Conservation (phyloP, 192 early-diverging fungal genomes). For the Coemansia sp. region DNA sequence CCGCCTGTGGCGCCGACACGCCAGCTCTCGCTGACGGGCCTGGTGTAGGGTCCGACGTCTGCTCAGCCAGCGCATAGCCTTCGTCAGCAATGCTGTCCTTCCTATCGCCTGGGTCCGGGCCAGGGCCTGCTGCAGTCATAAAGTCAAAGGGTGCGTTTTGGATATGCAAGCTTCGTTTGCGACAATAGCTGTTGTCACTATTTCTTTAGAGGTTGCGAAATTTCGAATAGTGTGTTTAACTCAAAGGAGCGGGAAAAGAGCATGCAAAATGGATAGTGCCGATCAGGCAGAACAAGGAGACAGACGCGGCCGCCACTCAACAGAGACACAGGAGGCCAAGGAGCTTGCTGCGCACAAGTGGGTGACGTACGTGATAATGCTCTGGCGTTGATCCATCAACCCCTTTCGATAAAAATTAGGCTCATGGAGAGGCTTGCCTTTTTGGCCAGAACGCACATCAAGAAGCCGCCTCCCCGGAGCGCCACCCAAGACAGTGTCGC, state of each 20-base stretch:
- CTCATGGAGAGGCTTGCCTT: not conserved
- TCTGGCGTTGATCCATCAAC: not conserved
- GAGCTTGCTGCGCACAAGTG: not conserved
- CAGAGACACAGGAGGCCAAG: not conserved
- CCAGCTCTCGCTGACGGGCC: not conserved
- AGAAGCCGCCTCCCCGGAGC: conserved; percentile 1
- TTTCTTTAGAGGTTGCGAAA: not conserved
- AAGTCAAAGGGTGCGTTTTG: not conserved
- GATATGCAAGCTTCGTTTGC: not conserved
- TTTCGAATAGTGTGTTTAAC: not conserved
- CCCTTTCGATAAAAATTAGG: not conserved
- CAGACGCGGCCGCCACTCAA: not conserved
- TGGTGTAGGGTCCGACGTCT: not conserved
- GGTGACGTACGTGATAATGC: not conserved
- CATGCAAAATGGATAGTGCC: not conserved
- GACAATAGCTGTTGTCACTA: not conserved
- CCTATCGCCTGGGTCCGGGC: not conserved
- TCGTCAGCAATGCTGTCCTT: not conserved
- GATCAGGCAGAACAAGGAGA: not conserved
- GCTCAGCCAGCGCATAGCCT: not conserved
- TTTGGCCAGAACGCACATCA: not conserved
- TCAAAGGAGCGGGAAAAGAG: not conserved
- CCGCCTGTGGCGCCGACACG: not conserved
- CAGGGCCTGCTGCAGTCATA: not conserved
- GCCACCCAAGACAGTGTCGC: not conserved